Conservation (phyloP, 1,284 basidiomycete species). For the Crucibulum cyathiforme region DNA sequence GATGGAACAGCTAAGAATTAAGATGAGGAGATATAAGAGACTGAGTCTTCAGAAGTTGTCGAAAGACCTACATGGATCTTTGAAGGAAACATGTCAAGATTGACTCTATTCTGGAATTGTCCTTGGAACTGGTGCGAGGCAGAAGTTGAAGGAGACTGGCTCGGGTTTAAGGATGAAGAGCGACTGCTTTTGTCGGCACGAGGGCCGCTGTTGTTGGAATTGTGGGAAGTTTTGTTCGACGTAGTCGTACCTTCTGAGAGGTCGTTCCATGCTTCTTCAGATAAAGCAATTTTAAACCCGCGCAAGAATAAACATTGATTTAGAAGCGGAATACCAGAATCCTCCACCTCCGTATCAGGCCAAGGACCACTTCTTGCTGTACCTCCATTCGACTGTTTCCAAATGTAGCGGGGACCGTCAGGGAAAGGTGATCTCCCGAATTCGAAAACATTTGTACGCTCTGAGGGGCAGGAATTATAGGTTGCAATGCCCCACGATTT, state of each 20-base stretch:
- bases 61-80: neutral
- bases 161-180: neutral
- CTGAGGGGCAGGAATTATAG: neutral
- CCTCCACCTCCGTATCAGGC: neutral
- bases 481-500: slow-evolving; percentile 26
- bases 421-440: neutral
- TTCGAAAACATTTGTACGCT: neutral
- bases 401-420: neutral
- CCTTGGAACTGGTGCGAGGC: too few relatives aligned
- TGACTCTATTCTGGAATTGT: neutral
- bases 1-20: neutral
- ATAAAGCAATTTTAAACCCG: slow-evolving; percentile 2
- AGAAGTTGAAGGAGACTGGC: neutral
- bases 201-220: neutral
- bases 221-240: neutral
- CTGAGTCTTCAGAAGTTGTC: neutral
- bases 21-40: neutral
- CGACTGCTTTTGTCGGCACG: too few relatives aligned
- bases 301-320: slow-evolving; percentile 4
- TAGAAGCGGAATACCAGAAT: neutral
- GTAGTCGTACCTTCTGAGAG: neutral
- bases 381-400: neutral
- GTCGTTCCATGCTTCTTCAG: neutral
- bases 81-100: neutral
- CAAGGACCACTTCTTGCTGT: neutral